These are phyloP conservation scores for Bipolaris gigantea DNA, from an alignment of 2,329 filamentous ascomycete genomes.

Conservation along the genomic window DNA sequence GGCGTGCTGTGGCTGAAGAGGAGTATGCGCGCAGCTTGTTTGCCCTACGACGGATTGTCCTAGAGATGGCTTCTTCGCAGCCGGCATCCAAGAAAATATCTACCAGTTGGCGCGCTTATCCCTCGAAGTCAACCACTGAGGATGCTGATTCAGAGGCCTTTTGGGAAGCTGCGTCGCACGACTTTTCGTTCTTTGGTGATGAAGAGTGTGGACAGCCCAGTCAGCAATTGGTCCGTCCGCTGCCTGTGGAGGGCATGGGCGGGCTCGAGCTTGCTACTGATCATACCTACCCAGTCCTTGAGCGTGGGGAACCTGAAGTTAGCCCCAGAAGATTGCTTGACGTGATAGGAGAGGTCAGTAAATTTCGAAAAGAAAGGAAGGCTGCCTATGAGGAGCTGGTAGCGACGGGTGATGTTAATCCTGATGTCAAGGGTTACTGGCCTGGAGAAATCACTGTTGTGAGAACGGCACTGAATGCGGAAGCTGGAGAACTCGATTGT, in stretches of 20 bases:
- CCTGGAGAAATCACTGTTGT: slow-evolving; percentile 61
- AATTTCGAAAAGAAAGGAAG: slow-evolving; percentile 58
- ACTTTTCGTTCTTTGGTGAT: slow-evolving; percentile 65
- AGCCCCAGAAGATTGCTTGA: slow-evolving; percentile 43
- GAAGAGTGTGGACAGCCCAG: slow-evolving; percentile 58
- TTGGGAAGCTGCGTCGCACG: slow-evolving; percentile 61
- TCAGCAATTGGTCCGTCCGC: slow-evolving; percentile 48
- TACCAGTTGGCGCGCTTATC: slow-evolving; percentile 50
- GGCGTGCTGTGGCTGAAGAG: slow-evolving; percentile 52
- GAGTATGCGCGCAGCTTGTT: slow-evolving; percentile 57
- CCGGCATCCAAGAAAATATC: slow-evolving; percentile 40
- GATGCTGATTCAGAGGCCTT: slow-evolving; percentile 62
- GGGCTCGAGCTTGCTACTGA: slow-evolving; percentile 42
- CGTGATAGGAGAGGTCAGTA: slow-evolving; percentile 57
- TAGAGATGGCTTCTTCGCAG: slow-evolving; percentile 50
- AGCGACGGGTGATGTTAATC: slow-evolving; percentile 33
- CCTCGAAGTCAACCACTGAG: slow-evolving; percentile 59
- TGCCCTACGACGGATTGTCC: slow-evolving; percentile 57
- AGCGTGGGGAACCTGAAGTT: slow-evolving; percentile 5
- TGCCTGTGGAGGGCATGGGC: slow-evolving; percentile 53
- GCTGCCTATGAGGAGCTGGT: slow-evolving; percentile 50
- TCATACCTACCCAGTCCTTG: slow-evolving; percentile 12
- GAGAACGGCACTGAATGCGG: slow-evolving; percentile 46
- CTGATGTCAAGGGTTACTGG: slow-evolving; percentile 60
- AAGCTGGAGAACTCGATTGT: slow-evolving; percentile 51